Evolutionary conservation across 2,329 filamentous ascomycete genomes (phyloP).

Genomic region (Rosellinia necatrix): DNA sequence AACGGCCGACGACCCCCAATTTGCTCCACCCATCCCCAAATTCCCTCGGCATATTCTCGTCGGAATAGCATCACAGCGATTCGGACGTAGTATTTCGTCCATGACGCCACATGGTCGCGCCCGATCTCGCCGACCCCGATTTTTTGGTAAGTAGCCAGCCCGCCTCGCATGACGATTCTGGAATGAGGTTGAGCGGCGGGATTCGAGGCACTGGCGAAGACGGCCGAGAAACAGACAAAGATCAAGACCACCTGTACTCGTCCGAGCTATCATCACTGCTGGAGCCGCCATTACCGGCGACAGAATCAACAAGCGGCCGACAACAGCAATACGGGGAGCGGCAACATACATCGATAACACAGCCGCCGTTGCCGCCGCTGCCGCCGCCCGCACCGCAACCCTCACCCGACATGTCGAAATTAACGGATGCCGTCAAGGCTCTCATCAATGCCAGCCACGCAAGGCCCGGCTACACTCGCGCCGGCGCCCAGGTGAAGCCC

Average conservation of each 20-base stretch:
- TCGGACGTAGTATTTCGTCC: constrained; percentile 21
- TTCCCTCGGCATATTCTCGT: constrained; percentile 14
- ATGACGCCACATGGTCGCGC: constrained; percentile 14
- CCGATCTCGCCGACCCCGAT: no score
- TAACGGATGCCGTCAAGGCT: constrained; percentile 72
- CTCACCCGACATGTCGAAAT: constrained; percentile 65
- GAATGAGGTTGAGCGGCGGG: not conserved
- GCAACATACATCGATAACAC: not conserved
- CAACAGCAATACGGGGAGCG: not conserved
- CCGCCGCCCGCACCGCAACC: not conserved
- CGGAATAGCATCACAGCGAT: constrained; percentile 15
- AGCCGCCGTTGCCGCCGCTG: not conserved
- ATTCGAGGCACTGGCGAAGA: not conserved
- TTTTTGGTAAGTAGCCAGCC: constrained; percentile 9
- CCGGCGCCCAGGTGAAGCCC: constrained; percentile 64
- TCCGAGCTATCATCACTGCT: not conserved
- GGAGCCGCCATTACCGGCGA: no score
- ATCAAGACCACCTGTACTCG: not conserved
- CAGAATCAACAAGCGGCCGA: not conserved
- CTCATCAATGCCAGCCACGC: constrained; percentile 74
- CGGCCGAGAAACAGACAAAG: not conserved
- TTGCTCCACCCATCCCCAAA: not conserved
- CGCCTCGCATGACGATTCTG: not conserved
- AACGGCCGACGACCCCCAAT: constrained; percentile 16
- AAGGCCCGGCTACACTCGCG: constrained; percentile 66